Conservation (phyloP, 116 monocot species). For the Thalassia testudinum region DNA sequence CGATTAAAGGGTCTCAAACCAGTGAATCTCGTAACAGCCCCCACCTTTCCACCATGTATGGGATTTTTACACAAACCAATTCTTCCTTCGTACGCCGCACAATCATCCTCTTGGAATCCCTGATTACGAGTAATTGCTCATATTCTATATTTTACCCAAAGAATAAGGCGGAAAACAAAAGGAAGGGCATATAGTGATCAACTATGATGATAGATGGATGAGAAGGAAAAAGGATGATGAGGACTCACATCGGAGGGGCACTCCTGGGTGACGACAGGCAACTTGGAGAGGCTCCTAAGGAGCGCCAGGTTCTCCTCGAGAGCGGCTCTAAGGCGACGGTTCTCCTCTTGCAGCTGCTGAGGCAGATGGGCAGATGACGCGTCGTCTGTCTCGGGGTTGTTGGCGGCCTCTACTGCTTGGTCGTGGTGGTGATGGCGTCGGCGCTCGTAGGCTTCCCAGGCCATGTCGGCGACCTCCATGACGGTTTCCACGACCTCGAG, state of each 20-base stretch:
- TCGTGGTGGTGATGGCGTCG: conserved; percentile 4
- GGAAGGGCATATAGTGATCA: too few species aligned
- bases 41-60: too few species aligned
- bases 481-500: conserved; percentile 70
- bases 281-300: conserved; percentile 8
- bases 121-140: too few species aligned
- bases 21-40: too few species aligned
- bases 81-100: too few species aligned
- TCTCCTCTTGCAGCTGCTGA: conserved; percentile 10
- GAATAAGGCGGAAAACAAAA: too few species aligned
- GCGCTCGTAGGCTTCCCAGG: conserved; percentile 72
- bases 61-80: too few species aligned
- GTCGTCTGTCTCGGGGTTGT: not conserved
- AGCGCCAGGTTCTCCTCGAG: conserved; percentile 19
- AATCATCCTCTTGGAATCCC: too few species aligned
- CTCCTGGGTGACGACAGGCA: conserved; percentile 9
- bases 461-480: conserved; percentile 80
- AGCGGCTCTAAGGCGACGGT: conserved; percentile 15
- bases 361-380: not conserved
- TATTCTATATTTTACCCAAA: too few species aligned
- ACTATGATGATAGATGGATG: not conserved
- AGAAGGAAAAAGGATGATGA: not conserved
- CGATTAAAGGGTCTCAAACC: too few species aligned
- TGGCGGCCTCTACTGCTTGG: not conserved
- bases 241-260: conserved; percentile 27